Evolutionary conservation across 176 grass and related monocot species (phyloP), one percentile per base, ranked within the genome.

Genomic region (Calamus simplicifolius): DNA sequence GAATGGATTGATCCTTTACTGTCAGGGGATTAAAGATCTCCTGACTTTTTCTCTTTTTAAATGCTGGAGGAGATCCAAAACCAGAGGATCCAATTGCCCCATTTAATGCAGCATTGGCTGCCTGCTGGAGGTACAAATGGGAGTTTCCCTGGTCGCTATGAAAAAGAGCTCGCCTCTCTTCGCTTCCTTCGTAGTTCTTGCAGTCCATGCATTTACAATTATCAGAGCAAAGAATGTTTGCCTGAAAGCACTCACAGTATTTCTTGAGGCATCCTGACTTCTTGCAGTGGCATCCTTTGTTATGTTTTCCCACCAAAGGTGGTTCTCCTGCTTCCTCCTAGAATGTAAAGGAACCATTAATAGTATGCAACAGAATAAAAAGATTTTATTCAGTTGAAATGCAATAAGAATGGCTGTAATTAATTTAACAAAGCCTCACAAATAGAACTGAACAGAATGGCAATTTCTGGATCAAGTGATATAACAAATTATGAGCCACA

Each of bases 161-260:
- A 53, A 62, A 85, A 79, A 98, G 48, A 72, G 79, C 29, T 66
- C 71, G 81, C 63, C 93, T 84, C 66, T 92, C 93, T 73, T 92
- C 93, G 29, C 81, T 89, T 16, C 84, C 88, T 49, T 98, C 93
- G 31, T 83, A 98, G 60, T 98, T 98, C 70, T 92, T 92, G 79
- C 93, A 98, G 72, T 98, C 93, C 73, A 92, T 78, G 54, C 93
- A 98, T 56, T 98, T 98, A 74, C 93, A 98, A 72, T 98, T 98
- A 54, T 98, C 88, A 29, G 93, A 98, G 67, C 93, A 98, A 48
- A 92, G 93, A 70, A 98, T 92, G 66, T 88, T 88, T 59, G 93
- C 93, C 72, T 98, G 93, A 56, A 98, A 98, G 70, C 93, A 98
- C 43, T 98, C 93, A 15, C 93, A 98, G 38, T 98, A 98, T 67